Conservation (phyloP, 495 filamentous ascomycete species). For the Rostrohypoxylon terebratum region DNA sequence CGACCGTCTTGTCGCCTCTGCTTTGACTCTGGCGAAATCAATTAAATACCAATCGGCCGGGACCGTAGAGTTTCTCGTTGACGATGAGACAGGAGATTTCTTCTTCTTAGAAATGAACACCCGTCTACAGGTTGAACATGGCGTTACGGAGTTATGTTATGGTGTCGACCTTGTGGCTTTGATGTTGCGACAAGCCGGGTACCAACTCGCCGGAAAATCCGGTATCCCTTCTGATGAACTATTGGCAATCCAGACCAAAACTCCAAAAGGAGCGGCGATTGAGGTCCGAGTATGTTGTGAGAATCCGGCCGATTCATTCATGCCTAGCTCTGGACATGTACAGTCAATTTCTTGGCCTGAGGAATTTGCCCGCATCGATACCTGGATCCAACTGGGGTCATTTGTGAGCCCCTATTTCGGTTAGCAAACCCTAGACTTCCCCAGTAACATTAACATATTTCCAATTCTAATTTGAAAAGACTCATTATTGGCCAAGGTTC, state of each 20-base stretch:
- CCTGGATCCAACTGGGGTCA: conserved; percentile 69
- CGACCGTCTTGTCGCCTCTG: conserved; percentile 61
- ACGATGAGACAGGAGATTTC: conserved; percentile 67
- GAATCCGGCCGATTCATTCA: conserved; percentile 67
- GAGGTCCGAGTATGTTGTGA: conserved; percentile 73
- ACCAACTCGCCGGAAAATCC: conserved; percentile 21
- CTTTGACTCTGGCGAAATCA: conserved; percentile 62
- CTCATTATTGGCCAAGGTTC: conserved; percentile 72
- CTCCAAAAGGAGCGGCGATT: conserved; percentile 55
- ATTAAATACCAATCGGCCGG: conserved; percentile 70
- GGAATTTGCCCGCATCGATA: conserved; percentile 65
- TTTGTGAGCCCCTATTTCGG: conserved; percentile 67
- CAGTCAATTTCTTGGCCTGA: conserved; percentile 66
- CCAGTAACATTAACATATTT: background rate
- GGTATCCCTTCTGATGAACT: conserved; percentile 39
- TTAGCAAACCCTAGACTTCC: conserved; percentile 31
- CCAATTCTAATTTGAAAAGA: conserved; percentile 49
- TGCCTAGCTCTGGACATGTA: conserved; percentile 67
- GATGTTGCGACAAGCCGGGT: conserved; percentile 50
- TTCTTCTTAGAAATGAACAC: conserved; percentile 80
- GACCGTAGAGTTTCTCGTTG: conserved; percentile 73
- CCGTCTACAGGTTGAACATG: conserved; percentile 74
- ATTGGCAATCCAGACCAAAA: conserved; percentile 4
- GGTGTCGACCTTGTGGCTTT: conserved; percentile 69
- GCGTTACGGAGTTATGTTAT: conserved; percentile 71